phyloP scores from a whole-genome alignment of 257 asterid genomes.

The Solanum chiquidenum region DNA sequence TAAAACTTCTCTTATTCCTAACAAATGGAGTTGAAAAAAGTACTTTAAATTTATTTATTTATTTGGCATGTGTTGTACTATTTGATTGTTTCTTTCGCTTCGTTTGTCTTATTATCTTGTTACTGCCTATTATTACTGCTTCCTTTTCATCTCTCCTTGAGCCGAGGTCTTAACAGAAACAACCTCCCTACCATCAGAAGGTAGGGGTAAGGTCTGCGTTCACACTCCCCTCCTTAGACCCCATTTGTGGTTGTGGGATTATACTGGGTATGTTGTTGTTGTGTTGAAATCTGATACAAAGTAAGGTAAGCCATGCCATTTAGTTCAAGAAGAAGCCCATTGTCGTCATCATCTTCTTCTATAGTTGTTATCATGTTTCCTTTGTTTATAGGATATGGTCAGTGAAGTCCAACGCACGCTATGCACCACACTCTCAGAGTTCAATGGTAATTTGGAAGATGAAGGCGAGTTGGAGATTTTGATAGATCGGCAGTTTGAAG shows the following conservation, averaged over 20 bases:
- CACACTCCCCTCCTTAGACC: background rate
- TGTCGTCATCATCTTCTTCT: background rate
- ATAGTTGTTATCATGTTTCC: background rate
- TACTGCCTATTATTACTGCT: background rate
- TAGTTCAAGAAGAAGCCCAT: background rate
- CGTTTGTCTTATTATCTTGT: no score
- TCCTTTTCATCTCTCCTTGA: background rate
- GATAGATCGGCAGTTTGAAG: conserved; percentile 66
- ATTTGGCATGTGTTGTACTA: background rate
- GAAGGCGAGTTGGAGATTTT: conserved; percentile 70
- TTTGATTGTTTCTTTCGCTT: background rate
- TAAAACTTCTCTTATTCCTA: background rate
- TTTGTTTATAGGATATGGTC: conserved; percentile 50
- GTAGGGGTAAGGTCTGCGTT: background rate
- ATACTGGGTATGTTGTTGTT: background rate
- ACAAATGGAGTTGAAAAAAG: background rate
- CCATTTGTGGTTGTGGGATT: background rate
- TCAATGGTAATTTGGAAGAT: conserved; percentile 58
- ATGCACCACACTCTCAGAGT: conserved; percentile 35
- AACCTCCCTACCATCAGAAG: background rate
- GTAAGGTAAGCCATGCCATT: background rate
- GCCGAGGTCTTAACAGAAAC: background rate
- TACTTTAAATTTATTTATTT: background rate
- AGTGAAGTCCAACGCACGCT: conserved; percentile 55
- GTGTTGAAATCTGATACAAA: background rate